phyloP scores from a whole-genome alignment of 257 asterid species.

The Nicotiana knightiana region DNA sequence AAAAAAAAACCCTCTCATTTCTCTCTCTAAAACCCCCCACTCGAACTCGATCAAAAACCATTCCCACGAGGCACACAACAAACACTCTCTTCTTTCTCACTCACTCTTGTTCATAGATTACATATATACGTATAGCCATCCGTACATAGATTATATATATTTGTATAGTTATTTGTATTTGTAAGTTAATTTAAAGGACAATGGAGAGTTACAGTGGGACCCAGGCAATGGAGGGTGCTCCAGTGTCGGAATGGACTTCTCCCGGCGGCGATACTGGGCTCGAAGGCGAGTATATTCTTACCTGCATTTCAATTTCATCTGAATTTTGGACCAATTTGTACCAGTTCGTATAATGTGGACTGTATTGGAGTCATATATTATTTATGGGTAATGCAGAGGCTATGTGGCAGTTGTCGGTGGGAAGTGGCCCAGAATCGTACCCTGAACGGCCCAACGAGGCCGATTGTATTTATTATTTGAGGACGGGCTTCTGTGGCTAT shows the following conservation, averaged over 20 bases:
- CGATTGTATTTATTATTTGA: slow-evolving; percentile 26
- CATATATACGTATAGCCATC: slow-evolving; percentile 4
- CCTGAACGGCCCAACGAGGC: slow-evolving; percentile 23
- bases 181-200: background rate
- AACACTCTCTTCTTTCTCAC: background rate
- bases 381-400: slow-evolving; percentile 25
- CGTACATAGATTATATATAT: background rate
- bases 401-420: slow-evolving; percentile 27
- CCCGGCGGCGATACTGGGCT: slow-evolving; percentile 36
- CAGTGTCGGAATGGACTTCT: slow-evolving; percentile 35
- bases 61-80: background rate
- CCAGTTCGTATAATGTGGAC: slow-evolving; percentile 13
- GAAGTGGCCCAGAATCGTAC: slow-evolving; percentile 16
- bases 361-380: background rate
- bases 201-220: slow-evolving; percentile 34
- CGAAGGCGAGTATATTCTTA: slow-evolving; percentile 35
- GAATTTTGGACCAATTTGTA: background rate
- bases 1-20: too few relatives aligned
- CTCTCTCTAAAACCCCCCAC: too few relatives aligned
- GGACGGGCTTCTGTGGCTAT: slow-evolving; percentile 27
- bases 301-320: slow-evolving; percentile 17
- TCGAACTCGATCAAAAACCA: background rate
- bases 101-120: background rate
- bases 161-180: slow-evolving; percentile 18
- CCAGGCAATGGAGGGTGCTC: slow-evolving; percentile 30